Base-by-base conservation (phyloP, 1,139 yeast species). In the Geotrichum europaeum region DNA sequence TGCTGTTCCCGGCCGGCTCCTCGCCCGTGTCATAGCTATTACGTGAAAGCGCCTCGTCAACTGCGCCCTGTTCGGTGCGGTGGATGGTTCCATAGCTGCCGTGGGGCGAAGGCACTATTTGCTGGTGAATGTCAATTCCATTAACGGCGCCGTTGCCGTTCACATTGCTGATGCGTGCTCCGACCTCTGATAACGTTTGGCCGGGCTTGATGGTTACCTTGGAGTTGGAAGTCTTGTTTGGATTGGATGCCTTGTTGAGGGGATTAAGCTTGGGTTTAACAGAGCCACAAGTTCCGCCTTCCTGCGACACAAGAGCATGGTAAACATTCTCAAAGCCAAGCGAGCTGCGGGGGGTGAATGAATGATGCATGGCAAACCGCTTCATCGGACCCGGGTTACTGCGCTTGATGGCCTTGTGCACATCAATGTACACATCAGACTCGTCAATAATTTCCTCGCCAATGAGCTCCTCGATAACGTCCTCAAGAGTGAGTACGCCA, bases 371-470 rank as follows among this genome's bases (percentile, higher is more conserved):
- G 10, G 45, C 47, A 20, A 91, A 79, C 71, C 86, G 87, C 20
- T 89, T 80, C 64, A 90, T 78, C 0, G 97, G 97, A 2, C 96
- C 96, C 0, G 97, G 97, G 65, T 85, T 85, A 43, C 83, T 81
- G 68, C 74, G 66, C 72, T 87, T 87, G 70, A 91, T 90, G 67
- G 89, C 88, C 67, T 88, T 88, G 73, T 90, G 91, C 65, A 92
- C 89, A 74, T 91, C 97, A 63, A 92, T 83, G 71, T 88, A 92
- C 30, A 92, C 98, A 72, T 94, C 99, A n/a, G 92, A 85, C 74
- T 94, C 99, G 72, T 94, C 99, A 57, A 94, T 92, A 69, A 94
- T 94, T 73, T 94, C 99, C 74, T 94, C 98, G 61, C 99, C 99
- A 75, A 94, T 94, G 67, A 94, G 80, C 74, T 94, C 99, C 74